A percentile compares a stretch with the other conserved stretches of the same genome.
Conservation (phyloP, 495 filamentous ascomycete species). For the Penicillium samsonianum region DNA sequence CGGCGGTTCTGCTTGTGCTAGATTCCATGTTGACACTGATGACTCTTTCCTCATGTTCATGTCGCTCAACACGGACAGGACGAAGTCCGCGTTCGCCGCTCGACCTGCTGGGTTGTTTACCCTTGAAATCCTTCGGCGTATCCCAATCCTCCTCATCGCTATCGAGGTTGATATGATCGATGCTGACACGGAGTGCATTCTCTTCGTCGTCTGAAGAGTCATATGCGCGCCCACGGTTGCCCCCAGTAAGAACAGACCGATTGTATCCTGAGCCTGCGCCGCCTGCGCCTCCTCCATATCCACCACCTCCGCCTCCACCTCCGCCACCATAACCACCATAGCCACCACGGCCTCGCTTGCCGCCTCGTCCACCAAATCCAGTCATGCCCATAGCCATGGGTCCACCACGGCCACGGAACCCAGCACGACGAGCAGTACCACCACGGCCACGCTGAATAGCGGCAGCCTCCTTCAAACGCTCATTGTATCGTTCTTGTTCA, state of each 20-base stretch:
- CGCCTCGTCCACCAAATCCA: slow-evolving; percentile 36
- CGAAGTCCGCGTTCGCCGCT: slow-evolving; percentile 34
- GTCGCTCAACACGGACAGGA: slow-evolving; percentile 51
- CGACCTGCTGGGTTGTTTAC: slow-evolving; percentile 42
- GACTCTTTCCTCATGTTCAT: slow-evolving; percentile 53
- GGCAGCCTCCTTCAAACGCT: slow-evolving; percentile 47
- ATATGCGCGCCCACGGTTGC: slow-evolving; percentile 19
- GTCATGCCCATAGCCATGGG: slow-evolving; percentile 29
- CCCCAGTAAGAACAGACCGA: slow-evolving; percentile 31
- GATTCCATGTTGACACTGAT: slow-evolving; percentile 55
- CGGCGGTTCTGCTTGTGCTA: slow-evolving; percentile 47
- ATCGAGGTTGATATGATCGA: slow-evolving; percentile 53
- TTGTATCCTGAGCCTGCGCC: slow-evolving; percentile 31
- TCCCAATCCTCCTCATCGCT: slow-evolving; percentile 40
- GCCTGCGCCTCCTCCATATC: slow-evolving; percentile 25
- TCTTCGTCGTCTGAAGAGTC: slow-evolving; percentile 50
- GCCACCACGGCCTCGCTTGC: slow-evolving; percentile 26
- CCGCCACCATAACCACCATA: slow-evolving; percentile 12
- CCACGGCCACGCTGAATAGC: slow-evolving; percentile 43
- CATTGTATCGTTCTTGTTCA: slow-evolving; percentile 48
- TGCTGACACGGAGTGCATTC: slow-evolving; percentile 42
- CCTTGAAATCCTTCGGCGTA: slow-evolving; percentile 26
- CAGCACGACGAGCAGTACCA: slow-evolving; percentile 28
- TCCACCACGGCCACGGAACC: slow-evolving; percentile 39
- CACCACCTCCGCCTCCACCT: slow-evolving; percentile 26